Evolutionary conservation across 805 yeast genomes (phyloP).

Genomic region (Candida succiphila): DNA sequence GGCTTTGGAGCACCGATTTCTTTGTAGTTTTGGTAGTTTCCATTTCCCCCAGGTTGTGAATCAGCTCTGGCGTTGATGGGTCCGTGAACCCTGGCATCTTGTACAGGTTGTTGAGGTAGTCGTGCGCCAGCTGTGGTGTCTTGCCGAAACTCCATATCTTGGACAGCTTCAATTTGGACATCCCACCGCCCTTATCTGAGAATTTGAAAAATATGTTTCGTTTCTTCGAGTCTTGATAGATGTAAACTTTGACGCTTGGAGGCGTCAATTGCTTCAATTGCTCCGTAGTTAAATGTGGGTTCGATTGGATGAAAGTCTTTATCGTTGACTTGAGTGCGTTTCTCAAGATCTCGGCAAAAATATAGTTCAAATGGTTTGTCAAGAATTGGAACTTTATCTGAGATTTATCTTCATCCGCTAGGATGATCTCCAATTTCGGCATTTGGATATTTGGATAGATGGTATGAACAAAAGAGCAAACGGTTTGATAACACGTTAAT

Average conservation of each 20-base stretch:
- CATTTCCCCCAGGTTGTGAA: slow-evolving; percentile 18
- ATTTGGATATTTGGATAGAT: slow-evolving; percentile 46
- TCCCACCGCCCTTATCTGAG: slow-evolving; percentile 89
- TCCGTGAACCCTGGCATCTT: slow-evolving; percentile 52
- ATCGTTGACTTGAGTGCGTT: slow-evolving; percentile 81
- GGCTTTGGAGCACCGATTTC: slow-evolving; percentile 47
- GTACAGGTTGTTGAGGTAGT: slow-evolving; percentile 58
- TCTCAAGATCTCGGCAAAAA: slow-evolving; percentile 79
- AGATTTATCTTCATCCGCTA: slow-evolving; percentile 60
- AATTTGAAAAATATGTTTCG: slow-evolving; percentile 67
- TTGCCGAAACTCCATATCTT: slow-evolving; percentile 86
- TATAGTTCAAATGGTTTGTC: slow-evolving; percentile 76
- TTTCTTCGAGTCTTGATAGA: slow-evolving; percentile 55
- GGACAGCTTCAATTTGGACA: slow-evolving; percentile 45
- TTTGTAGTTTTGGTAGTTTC: slow-evolving; percentile 12
- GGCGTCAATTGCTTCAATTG: slow-evolving; percentile 24
- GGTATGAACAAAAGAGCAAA: slow-evolving; percentile 40
- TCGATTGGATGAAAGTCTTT: slow-evolving; percentile 26
- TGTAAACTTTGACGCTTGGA: slow-evolving; percentile 69
- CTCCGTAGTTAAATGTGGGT: slow-evolving; percentile 6
- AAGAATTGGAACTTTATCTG: slow-evolving; percentile 73
- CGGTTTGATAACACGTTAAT: slow-evolving; percentile 39
- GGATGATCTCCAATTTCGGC: slow-evolving; percentile 72
- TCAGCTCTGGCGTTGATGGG: slow-evolving; percentile 6
- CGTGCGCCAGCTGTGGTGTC: slow-evolving; percentile 46